Evolutionary conservation across 495 filamentous ascomycete genomes (phyloP).

Genomic region (Jackrogersella multiformis): DNA sequence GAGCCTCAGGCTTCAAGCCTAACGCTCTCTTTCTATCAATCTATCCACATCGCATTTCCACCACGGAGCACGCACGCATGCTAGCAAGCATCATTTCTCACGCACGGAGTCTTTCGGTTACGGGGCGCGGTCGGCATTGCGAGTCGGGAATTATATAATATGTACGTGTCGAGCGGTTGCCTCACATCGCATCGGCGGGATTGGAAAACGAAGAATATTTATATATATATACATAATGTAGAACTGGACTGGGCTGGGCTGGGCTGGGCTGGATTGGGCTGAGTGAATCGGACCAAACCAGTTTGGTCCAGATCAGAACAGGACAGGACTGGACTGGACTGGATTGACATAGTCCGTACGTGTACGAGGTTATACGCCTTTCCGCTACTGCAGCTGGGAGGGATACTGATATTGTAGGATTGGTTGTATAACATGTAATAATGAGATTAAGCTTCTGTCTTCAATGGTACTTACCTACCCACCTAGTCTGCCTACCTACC

Average conservation of each 20-base stretch:
- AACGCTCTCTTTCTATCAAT: background rate
- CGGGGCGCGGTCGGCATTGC: background rate
- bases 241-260: background rate
- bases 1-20: too few species aligned
- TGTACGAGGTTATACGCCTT: slow-evolving; percentile 21
- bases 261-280: too few species aligned
- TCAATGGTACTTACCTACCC: too few species aligned
- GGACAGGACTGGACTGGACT: background rate
- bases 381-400: background rate
- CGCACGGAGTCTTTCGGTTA: background rate
- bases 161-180: too few species aligned
- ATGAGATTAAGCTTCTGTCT: too few species aligned
- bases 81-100: background rate
- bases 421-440: too few species aligned
- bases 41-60: background rate
- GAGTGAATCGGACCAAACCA: too few species aligned
- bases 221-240: background rate
- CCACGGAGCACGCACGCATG: background rate
- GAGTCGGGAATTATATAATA: too few species aligned
- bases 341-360: background rate
- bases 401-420: too few species aligned
- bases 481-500: too few species aligned
- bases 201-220: slow-evolving; percentile 7
- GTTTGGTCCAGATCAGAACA: slow-evolving; percentile 2
- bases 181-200: background rate